These are phyloP conservation scores for Lentinus tigrinus DNA, from an alignment of 768 basidiomycete species.

Conservation along the genomic window DNA sequence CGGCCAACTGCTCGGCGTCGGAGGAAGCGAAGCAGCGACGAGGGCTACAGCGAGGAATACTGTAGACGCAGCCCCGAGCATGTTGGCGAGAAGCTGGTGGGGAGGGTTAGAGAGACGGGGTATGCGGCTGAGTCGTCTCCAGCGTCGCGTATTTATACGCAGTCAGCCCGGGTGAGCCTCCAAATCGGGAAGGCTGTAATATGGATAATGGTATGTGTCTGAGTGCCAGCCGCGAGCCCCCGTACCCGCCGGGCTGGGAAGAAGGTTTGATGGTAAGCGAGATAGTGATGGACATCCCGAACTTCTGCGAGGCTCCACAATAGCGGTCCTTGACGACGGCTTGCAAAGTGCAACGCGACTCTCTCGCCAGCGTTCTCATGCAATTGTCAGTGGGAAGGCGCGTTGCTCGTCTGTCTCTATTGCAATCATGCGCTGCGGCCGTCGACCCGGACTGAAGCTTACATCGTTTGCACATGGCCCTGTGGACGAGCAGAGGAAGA, in stretches of 20 bases:
- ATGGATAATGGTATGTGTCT: neutral
- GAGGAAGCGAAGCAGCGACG: conserved; percentile 7
- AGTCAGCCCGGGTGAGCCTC: neutral
- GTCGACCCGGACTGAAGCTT: too few species aligned
- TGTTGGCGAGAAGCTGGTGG: neutral
- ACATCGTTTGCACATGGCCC: too few species aligned
- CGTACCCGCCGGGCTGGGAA: neutral
- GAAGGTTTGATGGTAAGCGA: neutral
- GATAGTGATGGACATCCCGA: neutral
- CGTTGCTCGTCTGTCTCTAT: neutral
- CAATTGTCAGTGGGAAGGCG: neutral
- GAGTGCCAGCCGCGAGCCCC: neutral
- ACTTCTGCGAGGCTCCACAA: conserved; percentile 1
- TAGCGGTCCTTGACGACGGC: conserved; percentile 14
- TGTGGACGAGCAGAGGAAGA: too few species aligned
- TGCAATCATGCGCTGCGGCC: neutral
- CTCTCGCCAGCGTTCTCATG: neutral
- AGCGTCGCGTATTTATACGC: neutral
- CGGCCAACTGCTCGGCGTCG: conserved; percentile 31
- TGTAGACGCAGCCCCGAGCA: neutral
- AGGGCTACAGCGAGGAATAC: conserved; percentile 3
- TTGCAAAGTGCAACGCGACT: neutral
- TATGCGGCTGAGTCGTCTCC: neutral
- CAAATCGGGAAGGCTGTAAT: neutral
- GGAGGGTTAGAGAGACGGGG: neutral